Evolutionary conservation across 208 protist species (phyloP), one percentile per base, ranked within the genome.

Genomic region (Crithidia sp.): DNA sequence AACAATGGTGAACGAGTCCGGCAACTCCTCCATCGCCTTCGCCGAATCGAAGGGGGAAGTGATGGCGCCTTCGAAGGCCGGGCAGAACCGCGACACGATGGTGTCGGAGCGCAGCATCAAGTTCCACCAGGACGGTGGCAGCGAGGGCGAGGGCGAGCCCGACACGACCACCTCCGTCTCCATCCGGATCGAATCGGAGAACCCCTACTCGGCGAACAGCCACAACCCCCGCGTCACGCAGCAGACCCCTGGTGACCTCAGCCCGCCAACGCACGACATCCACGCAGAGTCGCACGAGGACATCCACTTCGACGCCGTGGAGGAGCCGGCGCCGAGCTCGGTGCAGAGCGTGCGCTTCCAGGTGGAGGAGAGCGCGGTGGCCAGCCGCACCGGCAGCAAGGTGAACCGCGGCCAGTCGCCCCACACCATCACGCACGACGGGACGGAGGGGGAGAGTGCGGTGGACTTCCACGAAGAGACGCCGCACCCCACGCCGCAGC

Each of bases 321-420:
- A 67, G 50, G 59, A 61, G 28, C 7, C 60, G 49, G 44, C 60
- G 28, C 45, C 69, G 10, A 59, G 47, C 52, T 70, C 76, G 40
- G 54, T 66, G 56, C 54, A 68, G 37, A 81, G 76, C 58, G 49
- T 81, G 2, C 8, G n/a, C 54, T 76, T 72, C 52, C 56, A 81
- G 5, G 39, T 72, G 45, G 67, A 74, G 54, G 74, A 55, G 10
- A 61, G 63, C 36, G 19, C 17, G 44, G 10, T 3, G 7, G 55
- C 44, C 1, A 62, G 60, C 19, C 12, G 17, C 36, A 13, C 16
- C n/a, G 43, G n/a, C 7, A 60, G 59, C 39, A 54, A 44, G 47
- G 59, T 53, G 6, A 65, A 70, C 64, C 55, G 44, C 16, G 49
- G 10, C 57, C 3, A n/a, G 56, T 65, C 55, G 17, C 55, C 28